These are phyloP conservation scores for Kockiozyma suomiensis DNA, from an alignment of 805 yeast genomes.

Conservation along the genomic window DNA sequence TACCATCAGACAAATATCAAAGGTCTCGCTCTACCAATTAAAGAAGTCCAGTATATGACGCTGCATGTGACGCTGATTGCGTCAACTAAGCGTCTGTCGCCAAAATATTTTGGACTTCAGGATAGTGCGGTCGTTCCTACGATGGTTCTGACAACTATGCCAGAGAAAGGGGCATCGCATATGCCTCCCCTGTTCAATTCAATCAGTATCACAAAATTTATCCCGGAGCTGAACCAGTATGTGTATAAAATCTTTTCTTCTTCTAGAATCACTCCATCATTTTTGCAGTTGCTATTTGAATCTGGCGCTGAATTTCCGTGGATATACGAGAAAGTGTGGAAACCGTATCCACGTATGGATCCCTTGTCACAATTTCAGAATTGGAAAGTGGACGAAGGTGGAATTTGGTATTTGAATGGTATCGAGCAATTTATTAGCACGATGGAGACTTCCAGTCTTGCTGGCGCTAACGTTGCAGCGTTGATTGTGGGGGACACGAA, in stretches of 20 bases:
- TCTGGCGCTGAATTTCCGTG: slow-evolving; percentile 37
- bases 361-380: slow-evolving; percentile 41
- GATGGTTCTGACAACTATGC: slow-evolving; percentile 33
- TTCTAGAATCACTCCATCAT: slow-evolving; percentile 33
- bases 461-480: slow-evolving; percentile 55
- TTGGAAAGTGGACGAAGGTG: slow-evolving; percentile 40
- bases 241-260: slow-evolving; percentile 51
- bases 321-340: slow-evolving; percentile 47
- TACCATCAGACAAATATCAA: slow-evolving; percentile 41
- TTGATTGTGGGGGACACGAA: slow-evolving; percentile 39
- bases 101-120: slow-evolving; percentile 34
- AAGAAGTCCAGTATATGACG: slow-evolving; percentile 45
- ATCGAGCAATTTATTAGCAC: slow-evolving; percentile 55
- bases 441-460: slow-evolving; percentile 55
- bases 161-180: slow-evolving; percentile 28
- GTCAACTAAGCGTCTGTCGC: slow-evolving; percentile 34
- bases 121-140: slow-evolving; percentile 24
- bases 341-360: slow-evolving; percentile 49
- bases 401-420: slow-evolving; percentile 49
- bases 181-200: slow-evolving; percentile 42
- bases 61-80: slow-evolving; percentile 48
- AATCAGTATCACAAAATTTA: slow-evolving; percentile 41
- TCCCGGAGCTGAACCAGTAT: slow-evolving; percentile 39
- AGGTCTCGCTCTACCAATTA: slow-evolving; percentile 12
- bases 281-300: slow-evolving; percentile 37